Conservation (phyloP, 2,329 filamentous ascomycete species). For the Botrytis medusae region DNA sequence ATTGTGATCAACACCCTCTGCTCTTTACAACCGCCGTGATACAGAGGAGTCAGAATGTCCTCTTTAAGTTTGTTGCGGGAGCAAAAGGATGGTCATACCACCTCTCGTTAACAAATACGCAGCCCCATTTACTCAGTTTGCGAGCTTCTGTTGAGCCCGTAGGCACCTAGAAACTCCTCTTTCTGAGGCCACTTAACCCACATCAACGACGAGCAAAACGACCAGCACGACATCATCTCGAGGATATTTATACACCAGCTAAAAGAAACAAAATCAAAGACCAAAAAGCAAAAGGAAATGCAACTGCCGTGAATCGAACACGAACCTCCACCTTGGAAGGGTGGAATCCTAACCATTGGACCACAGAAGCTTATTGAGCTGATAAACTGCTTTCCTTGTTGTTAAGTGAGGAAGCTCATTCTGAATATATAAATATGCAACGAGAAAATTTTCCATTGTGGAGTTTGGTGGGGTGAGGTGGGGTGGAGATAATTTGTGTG, state of each 20-base stretch:
- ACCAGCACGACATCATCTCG: accelerated
- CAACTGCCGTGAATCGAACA: conserved; percentile 5
- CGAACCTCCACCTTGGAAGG: conserved; percentile 16
- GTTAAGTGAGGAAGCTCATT: accelerated
- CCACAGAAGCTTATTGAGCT: not conserved
- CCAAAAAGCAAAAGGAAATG: not conserved
- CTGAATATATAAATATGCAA: not conserved
- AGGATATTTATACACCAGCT: accelerated
- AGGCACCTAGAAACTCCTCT: no score
- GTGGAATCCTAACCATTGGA: conserved; percentile 16
- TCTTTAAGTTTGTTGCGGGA: no score
- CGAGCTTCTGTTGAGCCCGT: no score
- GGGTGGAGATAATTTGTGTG: not conserved
- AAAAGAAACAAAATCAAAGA: not conserved
- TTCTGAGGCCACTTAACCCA: not conserved
- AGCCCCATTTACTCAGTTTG: no score
- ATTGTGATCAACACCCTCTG: no score
- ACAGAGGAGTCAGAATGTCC: no score
- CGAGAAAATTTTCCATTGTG: not conserved
- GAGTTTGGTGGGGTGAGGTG: not conserved
- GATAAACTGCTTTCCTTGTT: not conserved
- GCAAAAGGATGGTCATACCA: no score
- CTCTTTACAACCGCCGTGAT: no score
- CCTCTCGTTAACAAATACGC: no score
- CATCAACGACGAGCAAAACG: not conserved